Conservation (phyloP, 2,329 filamentous ascomycete species). For the Neurospora sp. region DNA sequence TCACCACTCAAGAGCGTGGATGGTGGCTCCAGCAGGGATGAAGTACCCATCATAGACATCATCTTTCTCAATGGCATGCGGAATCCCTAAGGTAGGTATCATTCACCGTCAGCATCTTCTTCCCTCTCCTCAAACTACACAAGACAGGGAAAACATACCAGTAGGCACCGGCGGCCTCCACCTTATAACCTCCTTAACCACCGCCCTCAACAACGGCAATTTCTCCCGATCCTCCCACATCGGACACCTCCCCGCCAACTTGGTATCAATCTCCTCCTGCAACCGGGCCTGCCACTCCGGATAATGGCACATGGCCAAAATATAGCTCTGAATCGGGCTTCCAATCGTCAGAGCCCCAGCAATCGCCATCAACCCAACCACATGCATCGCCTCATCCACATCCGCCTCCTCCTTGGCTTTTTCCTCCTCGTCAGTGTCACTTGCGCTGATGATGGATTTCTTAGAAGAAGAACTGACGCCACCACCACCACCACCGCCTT, state of each 20-base stretch:
- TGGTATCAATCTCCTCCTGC: slow-evolving; percentile 39
- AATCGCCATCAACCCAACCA: slow-evolving; percentile 39
- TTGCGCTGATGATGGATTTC: not conserved
- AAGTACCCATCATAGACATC: slow-evolving; percentile 43
- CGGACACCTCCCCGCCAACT: slow-evolving; percentile 33
- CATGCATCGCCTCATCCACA: slow-evolving; percentile 34
- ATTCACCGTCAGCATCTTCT: not conserved
- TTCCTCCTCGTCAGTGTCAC: slow-evolving; percentile 19
- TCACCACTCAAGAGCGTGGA: slow-evolving; percentile 44
- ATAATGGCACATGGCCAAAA: slow-evolving; percentile 27
- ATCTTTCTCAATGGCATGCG: slow-evolving; percentile 40
- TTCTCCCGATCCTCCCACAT: slow-evolving; percentile 36
- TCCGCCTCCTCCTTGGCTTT: slow-evolving; percentile 17
- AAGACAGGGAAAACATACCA: slow-evolving; percentile 22
- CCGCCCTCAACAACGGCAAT: slow-evolving; percentile 36
- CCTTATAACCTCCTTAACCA: slow-evolving; percentile 42
- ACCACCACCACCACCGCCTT: no score
- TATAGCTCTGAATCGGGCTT: slow-evolving; percentile 32
- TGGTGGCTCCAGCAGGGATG: slow-evolving; percentile 40
- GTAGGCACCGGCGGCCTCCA: slow-evolving; percentile 46
- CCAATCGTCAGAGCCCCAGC: slow-evolving; percentile 35
- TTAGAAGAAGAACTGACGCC: not conserved
- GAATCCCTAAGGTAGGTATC: slow-evolving; percentile 28
- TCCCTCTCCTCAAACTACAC: not conserved
- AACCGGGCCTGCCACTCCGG: slow-evolving; percentile 21